Conservation (phyloP, 768 basidiomycete genomes). For the Mycena galericulata region DNA sequence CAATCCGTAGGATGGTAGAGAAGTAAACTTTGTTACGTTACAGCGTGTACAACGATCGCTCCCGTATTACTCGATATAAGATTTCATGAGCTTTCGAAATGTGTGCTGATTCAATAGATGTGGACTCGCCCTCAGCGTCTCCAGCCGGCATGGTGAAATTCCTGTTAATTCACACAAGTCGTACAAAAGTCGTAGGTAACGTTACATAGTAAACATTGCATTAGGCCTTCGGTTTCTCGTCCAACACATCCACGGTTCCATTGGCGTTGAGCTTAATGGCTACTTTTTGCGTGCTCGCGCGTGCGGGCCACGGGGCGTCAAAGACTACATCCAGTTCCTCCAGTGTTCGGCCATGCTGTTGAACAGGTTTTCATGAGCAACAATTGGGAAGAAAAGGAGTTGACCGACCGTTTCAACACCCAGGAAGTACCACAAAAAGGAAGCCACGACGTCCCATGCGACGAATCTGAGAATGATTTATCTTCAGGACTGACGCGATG, state of each 20-base stretch:
- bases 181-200: neutral
- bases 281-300: constrained; percentile 35
- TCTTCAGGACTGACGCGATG: no score
- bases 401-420: constrained; percentile 40
- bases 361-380: neutral
- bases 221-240: constrained; percentile 11
- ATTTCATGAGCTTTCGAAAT: no score
- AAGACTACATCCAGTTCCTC: constrained; percentile 43
- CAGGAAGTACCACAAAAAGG: constrained; percentile 39
- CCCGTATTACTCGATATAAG: no score
- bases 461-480: constrained; percentile 34
- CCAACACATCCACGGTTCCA: constrained; percentile 31
- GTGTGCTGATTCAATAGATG: no score
- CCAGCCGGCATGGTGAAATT: no score
- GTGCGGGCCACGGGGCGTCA: constrained; percentile 40
- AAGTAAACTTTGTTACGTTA: no score
- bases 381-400: neutral
- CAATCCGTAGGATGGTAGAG: no score
- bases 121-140: no score
- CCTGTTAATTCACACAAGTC: no score
- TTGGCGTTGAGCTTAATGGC: constrained; percentile 33
- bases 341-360: constrained; percentile 38
- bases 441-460: constrained; percentile 39
- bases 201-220: neutral
- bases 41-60: no score